Evolutionary conservation across 2,329 filamentous ascomycete species (phyloP), one percentile per base, ranked within the genome.

Genomic region (Paracamarosporium sp.): DNA sequence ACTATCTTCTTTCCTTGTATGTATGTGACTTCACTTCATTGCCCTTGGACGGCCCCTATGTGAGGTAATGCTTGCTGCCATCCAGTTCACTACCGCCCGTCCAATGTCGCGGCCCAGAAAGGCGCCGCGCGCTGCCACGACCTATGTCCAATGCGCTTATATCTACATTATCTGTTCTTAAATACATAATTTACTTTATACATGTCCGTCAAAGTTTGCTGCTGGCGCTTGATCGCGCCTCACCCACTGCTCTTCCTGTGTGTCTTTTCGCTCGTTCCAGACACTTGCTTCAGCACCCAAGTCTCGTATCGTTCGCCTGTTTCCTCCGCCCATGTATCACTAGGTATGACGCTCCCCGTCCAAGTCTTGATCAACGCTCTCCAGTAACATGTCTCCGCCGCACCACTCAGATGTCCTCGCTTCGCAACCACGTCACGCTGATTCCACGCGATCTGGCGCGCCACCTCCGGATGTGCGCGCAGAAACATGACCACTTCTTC

Each of bases 371-470:
- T 43, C 20, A 66, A 48, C 9, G 50, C 53, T 27, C 65, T 47
- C 63, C 61, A 68, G 55, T 65, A 66, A 51, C 65, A 66, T 25
- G 56, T 53, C 24, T 66, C 65, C 12, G 59, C 63, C n/a, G 57
- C 61, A 13, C 47, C 20, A 36, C 58, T 53, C 41, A 66, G 41
- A 52, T 60, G 57, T 25, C 55, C 57, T 2, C 28, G 20, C 25
- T 33, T 35, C 7, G 60, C 53, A 15, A 57, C 50, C 43, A 24
- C n/a, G 9, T 56, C 47, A 9, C 65, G 52, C 51, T 60, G 59
- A 51, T 62, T 67, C 41, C 36, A 38, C 35, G 65, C 61, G 6
- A 66, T 63, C 1, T 27, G 22, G 35, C 53, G 27, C 27, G 60
- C 63, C 11, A 64, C 53, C 12, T 63, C 52, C 9, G 55, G 56